Evolutionary conservation across 805 yeast species (phyloP), one percentile per base, ranked within the genome.

Genomic region (Yamadazyma tumulicola): DNA sequence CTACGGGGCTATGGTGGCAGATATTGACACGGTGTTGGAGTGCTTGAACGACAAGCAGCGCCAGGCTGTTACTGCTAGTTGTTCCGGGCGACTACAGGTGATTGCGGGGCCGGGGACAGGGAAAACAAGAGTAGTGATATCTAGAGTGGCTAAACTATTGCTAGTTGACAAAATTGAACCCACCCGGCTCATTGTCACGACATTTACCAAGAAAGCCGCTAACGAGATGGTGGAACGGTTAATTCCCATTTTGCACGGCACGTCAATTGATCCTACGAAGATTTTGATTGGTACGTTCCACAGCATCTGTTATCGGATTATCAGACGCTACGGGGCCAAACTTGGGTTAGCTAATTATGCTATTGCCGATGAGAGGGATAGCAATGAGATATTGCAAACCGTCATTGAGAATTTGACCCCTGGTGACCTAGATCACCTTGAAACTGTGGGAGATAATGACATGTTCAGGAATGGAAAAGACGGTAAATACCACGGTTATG

Each of bases 171-270:
- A 68, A 1, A 55, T 85, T 0, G 62, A 67, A 1, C 89, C 97
- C 0, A 64, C 68, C 21, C 61, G 72, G 30, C 71, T 93, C 13
- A 73, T 91, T 1, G 93, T 89, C 14, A 86, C 96, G 5, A 89
- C 97, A 0, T 91, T 91, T 62, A 91, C 97, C 9, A 85, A 85
- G 48, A 85, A 84, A 48, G 97, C 98, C 0, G 94, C 97, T 1
- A 73, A 68, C 34, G 97, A 91, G 59, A 81, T 91, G 85, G 59
- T 65, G 9, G 81, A 76, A 20, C 66, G 97, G 26, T 57, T 91
- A 13, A 37, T 33, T 0, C 29, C 16, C 4, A 23, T 74, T 32
- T 47, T 78, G 6, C 32, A 49, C 5, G 57, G 49, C 25, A 48
- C 65, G 0, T 51, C 55, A 4, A 53, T 76, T 35, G 58, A 66